phyloP scores from a whole-genome alignment of 345 rosid species.

The Gossypioides kirkii region DNA sequence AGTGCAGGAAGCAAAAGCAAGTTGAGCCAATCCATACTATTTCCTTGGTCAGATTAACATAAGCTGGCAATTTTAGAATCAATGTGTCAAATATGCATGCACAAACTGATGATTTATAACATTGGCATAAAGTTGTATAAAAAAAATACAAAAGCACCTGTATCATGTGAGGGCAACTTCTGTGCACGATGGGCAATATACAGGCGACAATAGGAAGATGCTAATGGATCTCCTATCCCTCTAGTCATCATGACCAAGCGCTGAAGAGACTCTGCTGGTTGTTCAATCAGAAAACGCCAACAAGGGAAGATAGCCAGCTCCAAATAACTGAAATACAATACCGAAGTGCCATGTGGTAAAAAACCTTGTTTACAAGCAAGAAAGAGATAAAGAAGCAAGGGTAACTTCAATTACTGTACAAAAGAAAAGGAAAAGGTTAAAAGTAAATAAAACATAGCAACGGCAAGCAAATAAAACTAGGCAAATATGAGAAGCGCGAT shows the following conservation, averaged over 20 bases:
- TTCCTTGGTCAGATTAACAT: neutral
- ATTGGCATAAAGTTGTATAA: neutral
- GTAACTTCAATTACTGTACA: neutral
- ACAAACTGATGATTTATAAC: constrained; percentile 1
- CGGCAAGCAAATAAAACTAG: neutral
- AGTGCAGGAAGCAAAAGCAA: neutral
- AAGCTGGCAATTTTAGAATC: neutral
- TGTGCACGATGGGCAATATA: constrained; percentile 67
- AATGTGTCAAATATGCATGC: neutral
- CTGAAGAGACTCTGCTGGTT: constrained; percentile 47
- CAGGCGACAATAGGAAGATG: constrained; percentile 73
- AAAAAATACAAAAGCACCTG: constrained; percentile 36
- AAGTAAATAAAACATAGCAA: neutral
- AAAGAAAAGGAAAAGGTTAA: neutral
- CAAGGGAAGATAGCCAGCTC: constrained; percentile 88
- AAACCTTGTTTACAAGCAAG: constrained; percentile 6
- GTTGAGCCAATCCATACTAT: neutral
- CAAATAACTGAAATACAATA: constrained; percentile 53
- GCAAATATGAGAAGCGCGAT: neutral
- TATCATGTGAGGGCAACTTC: constrained; percentile 46
- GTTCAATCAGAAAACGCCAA: constrained; percentile 66
- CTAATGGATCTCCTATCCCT: constrained; percentile 83
- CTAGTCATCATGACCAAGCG: constrained; percentile 78
- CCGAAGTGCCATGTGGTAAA: constrained; percentile 11
- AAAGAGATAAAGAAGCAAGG: constrained; percentile 8